A percentile compares a stretch with the other conserved stretches of the same genome.
phyloP scores from a whole-genome alignment of 75 land plant species.

The Cryptomeria japonica region DNA sequence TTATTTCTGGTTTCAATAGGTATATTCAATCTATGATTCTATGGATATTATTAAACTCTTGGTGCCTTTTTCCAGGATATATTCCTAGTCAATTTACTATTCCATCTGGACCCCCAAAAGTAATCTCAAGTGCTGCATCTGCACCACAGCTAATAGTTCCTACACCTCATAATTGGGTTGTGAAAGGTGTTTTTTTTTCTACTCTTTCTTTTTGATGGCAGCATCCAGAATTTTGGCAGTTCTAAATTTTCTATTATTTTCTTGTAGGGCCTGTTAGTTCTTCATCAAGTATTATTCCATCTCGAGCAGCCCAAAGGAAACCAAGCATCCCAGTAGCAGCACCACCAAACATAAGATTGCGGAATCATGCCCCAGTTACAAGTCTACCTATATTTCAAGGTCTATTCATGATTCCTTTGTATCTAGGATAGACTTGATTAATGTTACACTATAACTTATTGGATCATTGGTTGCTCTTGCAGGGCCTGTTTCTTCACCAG shows the following conservation, averaged over 20 bases:
- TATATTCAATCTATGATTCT: not conserved
- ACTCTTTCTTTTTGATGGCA: not conserved
- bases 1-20: not conserved
- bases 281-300: not conserved
- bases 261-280: constrained; percentile 1
- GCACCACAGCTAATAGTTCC: not conserved
- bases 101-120: not conserved
- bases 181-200: not conserved
- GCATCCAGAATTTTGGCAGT: not conserved
- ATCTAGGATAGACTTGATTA: not conserved
- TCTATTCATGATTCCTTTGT: not conserved
- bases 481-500: constrained; percentile 2
- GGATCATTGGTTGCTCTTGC: not conserved
- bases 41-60: not conserved
- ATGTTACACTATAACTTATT: not conserved
- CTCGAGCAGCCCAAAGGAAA: not conserved
- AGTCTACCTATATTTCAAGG: not conserved
- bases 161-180: not conserved
- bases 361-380: not conserved
- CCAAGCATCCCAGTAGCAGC: constrained; percentile 14
- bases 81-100: constrained; percentile 3
- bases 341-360: constrained; percentile 2
- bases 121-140: not conserved
- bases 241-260: not conserved
- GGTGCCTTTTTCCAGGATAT: not conserved